phyloP scores from a whole-genome alignment of 2,329 filamentous ascomycete species.

The Beauveria medogensis region DNA sequence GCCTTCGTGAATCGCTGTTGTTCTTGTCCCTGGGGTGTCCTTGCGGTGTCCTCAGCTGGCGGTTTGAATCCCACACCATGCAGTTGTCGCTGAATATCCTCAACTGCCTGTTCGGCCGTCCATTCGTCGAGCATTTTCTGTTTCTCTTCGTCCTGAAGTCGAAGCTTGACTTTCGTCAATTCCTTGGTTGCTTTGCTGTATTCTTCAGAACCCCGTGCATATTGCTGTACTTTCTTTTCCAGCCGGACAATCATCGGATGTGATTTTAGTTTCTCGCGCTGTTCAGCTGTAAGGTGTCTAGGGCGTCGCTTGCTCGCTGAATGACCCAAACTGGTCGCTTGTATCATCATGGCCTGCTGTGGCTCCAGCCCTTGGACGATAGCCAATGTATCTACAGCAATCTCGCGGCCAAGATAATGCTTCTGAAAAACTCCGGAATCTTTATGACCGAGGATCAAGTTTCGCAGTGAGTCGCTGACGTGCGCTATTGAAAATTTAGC shows the following conservation, averaged over 20 bases:
- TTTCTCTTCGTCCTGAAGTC: not conserved
- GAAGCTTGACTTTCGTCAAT: not conserved
- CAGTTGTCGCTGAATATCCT: not conserved
- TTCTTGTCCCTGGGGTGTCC: not conserved
- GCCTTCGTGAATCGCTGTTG: not conserved
- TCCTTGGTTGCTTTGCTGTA: not conserved
- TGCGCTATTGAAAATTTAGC: too few species aligned
- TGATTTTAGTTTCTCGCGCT: not conserved
- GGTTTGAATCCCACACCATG: not conserved
- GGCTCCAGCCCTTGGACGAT: too few species aligned
- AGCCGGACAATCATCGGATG: not conserved
- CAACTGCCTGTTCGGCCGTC: not conserved
- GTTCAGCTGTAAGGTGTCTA: not conserved
- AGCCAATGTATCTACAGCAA: too few species aligned
- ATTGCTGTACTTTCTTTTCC: not conserved
- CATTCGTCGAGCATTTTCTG: not conserved
- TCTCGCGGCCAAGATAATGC: too few species aligned
- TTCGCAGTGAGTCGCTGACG: too few species aligned
- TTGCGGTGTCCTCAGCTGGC: not conserved
- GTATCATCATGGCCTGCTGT: too few species aligned
- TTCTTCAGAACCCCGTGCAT: not conserved
- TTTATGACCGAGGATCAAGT: too few species aligned
- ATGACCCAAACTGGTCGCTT: not conserved
- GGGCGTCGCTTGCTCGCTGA: not conserved
- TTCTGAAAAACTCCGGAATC: too few species aligned